phyloP scores from a whole-genome alignment of 2,329 filamentous ascomycete species.

The Blastomyces parvus region DNA sequence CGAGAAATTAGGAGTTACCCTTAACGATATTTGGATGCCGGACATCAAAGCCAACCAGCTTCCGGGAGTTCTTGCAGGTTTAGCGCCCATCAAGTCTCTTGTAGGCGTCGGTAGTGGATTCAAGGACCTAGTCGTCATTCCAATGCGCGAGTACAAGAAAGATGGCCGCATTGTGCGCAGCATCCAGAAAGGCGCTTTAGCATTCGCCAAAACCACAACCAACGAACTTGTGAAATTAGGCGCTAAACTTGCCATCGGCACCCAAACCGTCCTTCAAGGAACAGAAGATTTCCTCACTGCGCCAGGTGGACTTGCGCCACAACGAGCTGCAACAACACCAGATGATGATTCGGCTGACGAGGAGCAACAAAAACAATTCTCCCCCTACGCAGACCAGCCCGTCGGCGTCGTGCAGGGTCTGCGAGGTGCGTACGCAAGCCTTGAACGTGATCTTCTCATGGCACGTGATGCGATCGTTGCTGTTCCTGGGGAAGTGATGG shows the following conservation, averaged over 20 bases:
- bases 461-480: constrained; percentile 89
- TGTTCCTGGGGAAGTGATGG: constrained; percentile 82
- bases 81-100: constrained; percentile 80
- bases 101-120: constrained; percentile 87
- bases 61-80: constrained; percentile 73
- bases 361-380: constrained; percentile 66
- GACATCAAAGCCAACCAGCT: constrained; percentile 86
- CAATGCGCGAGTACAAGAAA: constrained; percentile 84
- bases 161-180: constrained; percentile 87
- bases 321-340: constrained; percentile 39
- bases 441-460: constrained; percentile 77
- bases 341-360: constrained; percentile 56
- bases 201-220: constrained; percentile 87
- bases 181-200: constrained; percentile 78
- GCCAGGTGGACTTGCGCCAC: constrained; percentile 25
- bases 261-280: constrained; percentile 82
- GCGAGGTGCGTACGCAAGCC: constrained; percentile 67
- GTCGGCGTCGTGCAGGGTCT: constrained; percentile 80
- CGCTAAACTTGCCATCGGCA: constrained; percentile 87
- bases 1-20: constrained; percentile 74
- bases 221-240: constrained; percentile 90
- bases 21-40: constrained; percentile 95
- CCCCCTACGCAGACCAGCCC: constrained; percentile 88
- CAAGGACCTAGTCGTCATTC: constrained; percentile 75
- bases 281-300: constrained; percentile 65